A percentile compares a stretch with the other conserved stretches of the same genome.
Evolutionary conservation across 177 flowering plant genomes (phyloP).

Genomic region (Vitis hybrid): DNA sequence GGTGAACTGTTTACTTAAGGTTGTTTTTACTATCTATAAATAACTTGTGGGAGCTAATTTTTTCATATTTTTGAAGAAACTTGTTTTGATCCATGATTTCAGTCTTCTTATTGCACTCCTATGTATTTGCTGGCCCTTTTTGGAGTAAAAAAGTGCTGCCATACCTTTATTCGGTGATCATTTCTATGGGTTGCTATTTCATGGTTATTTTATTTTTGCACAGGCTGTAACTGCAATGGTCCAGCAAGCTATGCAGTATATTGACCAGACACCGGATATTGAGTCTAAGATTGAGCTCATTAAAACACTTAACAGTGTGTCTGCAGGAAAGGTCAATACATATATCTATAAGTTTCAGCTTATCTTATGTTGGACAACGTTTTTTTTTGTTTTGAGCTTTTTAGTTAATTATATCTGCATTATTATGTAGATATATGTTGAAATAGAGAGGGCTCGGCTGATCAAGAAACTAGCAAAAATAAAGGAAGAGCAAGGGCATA

Average conservation of each 20-base stretch:
- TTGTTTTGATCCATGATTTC: no score
- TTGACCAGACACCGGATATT: slow-evolving; percentile 90
- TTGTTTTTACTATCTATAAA: no score
- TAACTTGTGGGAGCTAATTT: no score
- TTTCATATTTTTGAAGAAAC: no score
- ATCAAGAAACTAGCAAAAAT: slow-evolving; percentile 89
- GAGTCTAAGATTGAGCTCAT: slow-evolving; percentile 87
- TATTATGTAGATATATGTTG: slow-evolving; percentile 77
- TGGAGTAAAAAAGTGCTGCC: not conserved
- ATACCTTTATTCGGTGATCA: not conserved
- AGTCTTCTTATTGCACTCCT: no score
- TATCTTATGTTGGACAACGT: no score
- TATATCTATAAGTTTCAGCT: not conserved
- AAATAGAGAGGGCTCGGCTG: slow-evolving; percentile 87
- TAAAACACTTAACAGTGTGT: slow-evolving; percentile 81
- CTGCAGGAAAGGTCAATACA: slow-evolving; percentile 87
- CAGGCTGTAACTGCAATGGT: slow-evolving; percentile 98
- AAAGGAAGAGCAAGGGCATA: slow-evolving; percentile 89
- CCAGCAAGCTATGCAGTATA: slow-evolving; percentile 96
- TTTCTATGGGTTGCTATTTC: not conserved
- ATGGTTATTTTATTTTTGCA: not conserved
- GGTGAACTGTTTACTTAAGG: no score
- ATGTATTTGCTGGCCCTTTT: no score
- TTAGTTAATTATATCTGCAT: not conserved
- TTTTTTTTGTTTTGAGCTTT: not conserved